These are phyloP conservation scores for Coemansia sp. DNA, from an alignment of 192 early-diverging fungal genomes.

Conservation along the genomic window DNA sequence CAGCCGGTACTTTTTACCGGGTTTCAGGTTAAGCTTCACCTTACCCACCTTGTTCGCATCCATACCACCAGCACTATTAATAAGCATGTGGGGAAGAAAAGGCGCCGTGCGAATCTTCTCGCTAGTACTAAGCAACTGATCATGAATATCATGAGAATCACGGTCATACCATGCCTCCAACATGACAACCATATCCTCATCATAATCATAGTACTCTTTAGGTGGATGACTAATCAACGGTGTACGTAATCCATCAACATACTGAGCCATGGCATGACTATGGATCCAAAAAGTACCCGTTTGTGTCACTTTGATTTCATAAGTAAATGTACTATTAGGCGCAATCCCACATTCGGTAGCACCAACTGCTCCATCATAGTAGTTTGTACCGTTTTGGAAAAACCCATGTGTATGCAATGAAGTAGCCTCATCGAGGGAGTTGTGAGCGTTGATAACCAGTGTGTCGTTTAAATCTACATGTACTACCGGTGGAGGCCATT, in stretches of 20 bases:
- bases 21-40: conserved; percentile 56
- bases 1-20: conserved; percentile 81
- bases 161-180: conserved; percentile 73
- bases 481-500: conserved; percentile 57
- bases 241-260: conserved; percentile 75
- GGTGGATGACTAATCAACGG: conserved; percentile 67
- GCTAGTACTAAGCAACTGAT: conserved; percentile 57
- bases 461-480: conserved; percentile 28
- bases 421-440: conserved; percentile 58
- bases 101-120: conserved; percentile 20
- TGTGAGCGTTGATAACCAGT: conserved; percentile 48
- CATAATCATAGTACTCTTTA: conserved; percentile 56
- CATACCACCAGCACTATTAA: conserved; percentile 59
- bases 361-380: conserved; percentile 65
- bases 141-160: conserved; percentile 51
- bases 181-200: conserved; percentile 63
- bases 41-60: conserved; percentile 48
- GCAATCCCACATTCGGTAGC: conserved; percentile 76
- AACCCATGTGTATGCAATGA: conserved; percentile 75
- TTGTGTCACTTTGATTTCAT: conserved; percentile 63
- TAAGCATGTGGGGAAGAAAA: conserved; percentile 43
- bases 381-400: conserved; percentile 69
- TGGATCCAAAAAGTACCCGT: conserved; percentile 86
- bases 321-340: conserved; percentile 59
- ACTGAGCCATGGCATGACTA: conserved; percentile 66